Conservation (phyloP, 495 filamentous ascomycete genomes). For the Penicillium ochrochloron region DNA sequence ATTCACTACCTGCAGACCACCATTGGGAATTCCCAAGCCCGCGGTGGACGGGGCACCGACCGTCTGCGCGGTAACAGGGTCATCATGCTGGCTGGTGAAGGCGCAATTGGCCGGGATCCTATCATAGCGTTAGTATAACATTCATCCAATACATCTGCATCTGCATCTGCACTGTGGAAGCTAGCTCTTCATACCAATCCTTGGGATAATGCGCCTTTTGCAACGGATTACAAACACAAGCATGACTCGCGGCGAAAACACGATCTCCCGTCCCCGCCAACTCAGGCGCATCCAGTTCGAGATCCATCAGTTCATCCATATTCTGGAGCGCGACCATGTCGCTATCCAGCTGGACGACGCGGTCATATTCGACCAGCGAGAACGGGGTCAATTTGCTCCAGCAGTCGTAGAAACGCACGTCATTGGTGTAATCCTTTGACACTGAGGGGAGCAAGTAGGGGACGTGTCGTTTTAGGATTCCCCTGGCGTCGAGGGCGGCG, state of each 20-base stretch:
- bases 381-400: conserved; percentile 86
- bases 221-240: conserved; percentile 82
- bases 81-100: conserved; percentile 69
- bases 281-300: conserved; percentile 63
- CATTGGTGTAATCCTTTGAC: conserved; percentile 60
- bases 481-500: conserved; percentile 63
- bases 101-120: conserved; percentile 74
- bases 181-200: conserved; percentile 58
- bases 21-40: conserved; percentile 70
- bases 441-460: conserved; percentile 64
- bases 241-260: conserved; percentile 76
- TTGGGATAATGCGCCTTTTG: conserved; percentile 75
- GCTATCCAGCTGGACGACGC: conserved; percentile 79
- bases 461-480: conserved; percentile 65
- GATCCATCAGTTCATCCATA: conserved; percentile 86
- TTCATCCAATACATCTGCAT: no score
- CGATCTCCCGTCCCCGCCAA: conserved; percentile 55
- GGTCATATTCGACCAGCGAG: conserved; percentile 68
- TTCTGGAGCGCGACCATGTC: conserved; percentile 80
- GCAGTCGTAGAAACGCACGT: conserved; percentile 79
- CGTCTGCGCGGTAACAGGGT: conserved; percentile 60
- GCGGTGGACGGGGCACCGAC: conserved; percentile 53
- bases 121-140: conserved; percentile 24
- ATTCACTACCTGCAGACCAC: conserved; percentile 74
- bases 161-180: not conserved